Evolutionary conservation across 495 filamentous ascomycete species (phyloP).

Genomic region (Penicillium desertorum): DNA sequence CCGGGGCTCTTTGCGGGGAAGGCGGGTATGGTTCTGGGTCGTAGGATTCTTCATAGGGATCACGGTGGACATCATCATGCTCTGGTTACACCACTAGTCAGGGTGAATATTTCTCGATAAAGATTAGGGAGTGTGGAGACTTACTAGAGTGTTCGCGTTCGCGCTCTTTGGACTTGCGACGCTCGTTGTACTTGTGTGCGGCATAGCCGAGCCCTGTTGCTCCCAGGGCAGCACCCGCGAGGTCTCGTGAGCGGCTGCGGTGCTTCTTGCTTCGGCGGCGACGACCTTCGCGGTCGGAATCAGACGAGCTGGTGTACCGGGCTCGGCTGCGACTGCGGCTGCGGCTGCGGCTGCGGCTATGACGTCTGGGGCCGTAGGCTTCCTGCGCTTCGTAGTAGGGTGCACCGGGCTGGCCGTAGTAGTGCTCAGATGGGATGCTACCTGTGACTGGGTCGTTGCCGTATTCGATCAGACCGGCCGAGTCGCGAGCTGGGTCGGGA

Average conservation of each 20-base stretch:
- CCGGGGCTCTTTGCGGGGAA: conserved; percentile 27
- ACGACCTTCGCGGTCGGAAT: conserved; percentile 40
- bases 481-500: conserved; percentile 56
- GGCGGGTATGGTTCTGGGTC: conserved; percentile 43
- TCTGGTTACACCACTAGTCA: conserved; percentile 24
- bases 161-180: conserved; percentile 43
- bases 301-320: conserved; percentile 44
- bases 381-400: conserved; percentile 48
- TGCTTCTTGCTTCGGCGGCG: conserved; percentile 49
- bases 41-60: conserved; percentile 46
- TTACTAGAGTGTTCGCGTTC: conserved; percentile 37
- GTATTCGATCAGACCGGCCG: conserved; percentile 77
- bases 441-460: conserved; percentile 64
- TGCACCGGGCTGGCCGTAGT: conserved; percentile 47
- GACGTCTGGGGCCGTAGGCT: conserved; percentile 32
- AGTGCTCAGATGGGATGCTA: conserved; percentile 49
- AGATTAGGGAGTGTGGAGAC: not conserved
- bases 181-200: conserved; percentile 66
- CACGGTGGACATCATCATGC: conserved; percentile 36
- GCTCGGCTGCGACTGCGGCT: conserved; percentile 44
- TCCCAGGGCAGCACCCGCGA: conserved; percentile 68
- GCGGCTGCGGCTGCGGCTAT: conserved; percentile 27
- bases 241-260: conserved; percentile 61
- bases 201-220: conserved; percentile 75
- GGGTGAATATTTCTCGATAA: conserved; percentile 10